Conservation (phyloP, 2,329 filamentous ascomycete species). For the Alternaria infectoria region DNA sequence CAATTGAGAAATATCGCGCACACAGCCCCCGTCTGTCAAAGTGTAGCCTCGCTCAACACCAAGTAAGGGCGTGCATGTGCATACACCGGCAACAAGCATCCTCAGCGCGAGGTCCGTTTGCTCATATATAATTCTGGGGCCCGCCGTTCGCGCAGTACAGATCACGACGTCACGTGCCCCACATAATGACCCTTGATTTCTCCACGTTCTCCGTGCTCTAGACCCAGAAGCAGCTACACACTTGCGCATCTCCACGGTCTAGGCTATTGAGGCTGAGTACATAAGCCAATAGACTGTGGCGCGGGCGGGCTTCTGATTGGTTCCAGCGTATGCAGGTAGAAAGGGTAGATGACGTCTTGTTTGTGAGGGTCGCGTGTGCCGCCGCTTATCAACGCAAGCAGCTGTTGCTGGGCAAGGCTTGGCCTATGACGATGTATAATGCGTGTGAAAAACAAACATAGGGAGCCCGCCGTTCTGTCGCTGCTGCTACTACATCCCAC, state of each 20-base stretch:
- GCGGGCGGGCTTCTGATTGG: constrained; percentile 5
- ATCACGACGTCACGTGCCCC: constrained; percentile 6
- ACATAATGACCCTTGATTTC: neutral
- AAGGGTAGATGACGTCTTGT: constrained; percentile 25
- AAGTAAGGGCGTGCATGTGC: neutral
- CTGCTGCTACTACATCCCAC: neutral
- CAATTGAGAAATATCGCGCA: neutral
- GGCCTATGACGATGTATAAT: constrained; percentile 13
- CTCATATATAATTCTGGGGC: neutral
- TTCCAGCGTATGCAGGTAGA: neutral
- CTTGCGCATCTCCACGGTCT: neutral
- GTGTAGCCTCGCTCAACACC: neutral
- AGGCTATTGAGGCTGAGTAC: constrained; percentile 14
- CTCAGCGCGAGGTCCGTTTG: neutral
- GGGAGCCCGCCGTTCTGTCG: neutral
- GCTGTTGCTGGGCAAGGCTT: constrained; percentile 15
- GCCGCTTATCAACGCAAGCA: constrained; percentile 8
- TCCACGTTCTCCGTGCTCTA: constrained; percentile 5
- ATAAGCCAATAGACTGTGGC: neutral
- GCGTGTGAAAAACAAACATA: constrained; percentile 1
- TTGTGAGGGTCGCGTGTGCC: constrained; percentile 15
- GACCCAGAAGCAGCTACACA: neutral
- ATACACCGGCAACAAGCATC: neutral
- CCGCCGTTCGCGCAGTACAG: neutral
- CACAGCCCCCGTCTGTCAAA: neutral